phyloP scores from a whole-genome alignment of 129 eudicot genomes.

The Logfia minima region DNA sequence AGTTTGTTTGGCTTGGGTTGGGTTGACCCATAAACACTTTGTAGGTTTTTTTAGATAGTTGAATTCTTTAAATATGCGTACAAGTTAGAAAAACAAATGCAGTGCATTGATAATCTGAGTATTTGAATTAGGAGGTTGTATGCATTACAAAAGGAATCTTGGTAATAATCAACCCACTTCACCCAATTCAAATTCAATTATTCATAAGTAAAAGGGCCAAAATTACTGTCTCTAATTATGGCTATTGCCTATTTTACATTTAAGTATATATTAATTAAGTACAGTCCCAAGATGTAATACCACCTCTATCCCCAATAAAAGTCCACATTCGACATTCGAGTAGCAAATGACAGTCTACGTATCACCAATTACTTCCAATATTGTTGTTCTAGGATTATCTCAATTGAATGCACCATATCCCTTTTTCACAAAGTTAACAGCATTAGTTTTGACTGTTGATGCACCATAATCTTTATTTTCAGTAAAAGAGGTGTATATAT shows the following conservation, averaged over 20 bases:
- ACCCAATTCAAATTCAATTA: background rate
- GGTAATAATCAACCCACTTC: background rate
- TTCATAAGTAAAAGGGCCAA: background rate
- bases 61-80: background rate
- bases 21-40: background rate
- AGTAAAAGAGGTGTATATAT: background rate
- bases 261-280: background rate
- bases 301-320: background rate
- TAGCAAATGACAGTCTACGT: background rate
- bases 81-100: background rate
- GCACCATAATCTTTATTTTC: conserved; percentile 15
- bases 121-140: no score
- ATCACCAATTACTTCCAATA: background rate
- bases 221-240: background rate
- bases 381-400: background rate
- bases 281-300: background rate
- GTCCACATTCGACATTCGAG: background rate
- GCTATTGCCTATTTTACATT: background rate
- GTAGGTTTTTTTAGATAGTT: background rate
- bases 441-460: background rate
- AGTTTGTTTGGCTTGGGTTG: background rate
- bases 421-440: conserved; percentile 1
- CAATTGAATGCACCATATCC: background rate
- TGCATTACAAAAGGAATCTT: background rate
- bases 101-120: no score